Conservation (phyloP, 2,329 filamentous ascomycete genomes). For the Aspergillus floridensis region DNA sequence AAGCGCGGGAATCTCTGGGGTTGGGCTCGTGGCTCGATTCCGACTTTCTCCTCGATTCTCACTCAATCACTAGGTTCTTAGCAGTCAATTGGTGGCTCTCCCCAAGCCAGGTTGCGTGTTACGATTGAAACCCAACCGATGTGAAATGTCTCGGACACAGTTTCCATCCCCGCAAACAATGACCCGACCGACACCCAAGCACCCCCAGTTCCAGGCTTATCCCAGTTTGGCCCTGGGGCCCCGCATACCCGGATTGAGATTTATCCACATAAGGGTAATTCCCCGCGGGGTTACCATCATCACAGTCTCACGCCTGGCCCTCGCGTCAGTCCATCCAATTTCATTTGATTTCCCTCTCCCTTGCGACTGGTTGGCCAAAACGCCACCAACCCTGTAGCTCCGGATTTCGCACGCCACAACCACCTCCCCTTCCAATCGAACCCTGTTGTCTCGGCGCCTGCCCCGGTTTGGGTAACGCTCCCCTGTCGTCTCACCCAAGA, state of each 20-base stretch:
- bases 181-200: not conserved
- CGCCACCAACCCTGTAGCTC: not conserved
- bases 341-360: not conserved
- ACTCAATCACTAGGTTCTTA: not conserved
- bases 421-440: not conserved
- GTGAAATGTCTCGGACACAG: too few species aligned
- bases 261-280: not conserved
- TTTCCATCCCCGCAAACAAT: too few species aligned
- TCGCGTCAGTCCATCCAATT: not conserved
- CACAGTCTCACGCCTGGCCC: not conserved
- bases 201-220: not conserved
- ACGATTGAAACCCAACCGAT: too few species aligned
- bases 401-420: not conserved
- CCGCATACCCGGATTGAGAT: not conserved
- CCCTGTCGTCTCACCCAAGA: not conserved
- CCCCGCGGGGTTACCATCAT: not conserved
- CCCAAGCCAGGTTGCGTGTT: not conserved
- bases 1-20: not conserved
- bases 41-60: not conserved
- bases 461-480: not conserved
- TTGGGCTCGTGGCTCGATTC: not conserved
- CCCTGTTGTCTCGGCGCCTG: not conserved
- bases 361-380: not conserved
- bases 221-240: not conserved
- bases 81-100: not conserved